Evolutionary conservation across 2,329 filamentous ascomycete species (phyloP).

Genomic region (Metarhizium humberi): DNA sequence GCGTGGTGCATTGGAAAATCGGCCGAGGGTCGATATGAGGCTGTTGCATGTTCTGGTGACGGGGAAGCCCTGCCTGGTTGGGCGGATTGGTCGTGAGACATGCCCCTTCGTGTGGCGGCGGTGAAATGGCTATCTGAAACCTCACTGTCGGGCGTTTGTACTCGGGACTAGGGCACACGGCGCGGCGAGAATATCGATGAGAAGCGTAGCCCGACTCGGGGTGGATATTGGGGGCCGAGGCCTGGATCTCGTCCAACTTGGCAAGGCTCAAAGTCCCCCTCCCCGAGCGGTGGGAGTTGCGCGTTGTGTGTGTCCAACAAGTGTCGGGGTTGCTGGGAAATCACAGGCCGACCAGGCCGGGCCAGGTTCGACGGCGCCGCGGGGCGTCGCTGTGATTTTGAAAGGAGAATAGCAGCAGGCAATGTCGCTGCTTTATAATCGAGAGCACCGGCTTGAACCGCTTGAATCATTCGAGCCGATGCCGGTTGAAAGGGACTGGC

Average conservation of each 20-base stretch:
- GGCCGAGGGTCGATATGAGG: conserved; percentile 23
- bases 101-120: conserved; percentile 21
- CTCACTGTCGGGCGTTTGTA: background rate
- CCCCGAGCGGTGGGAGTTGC: conserved; percentile 3
- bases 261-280: conserved; percentile 1
- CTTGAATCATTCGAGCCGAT: conserved; percentile 5
- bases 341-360: conserved; percentile 2
- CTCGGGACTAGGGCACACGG: background rate
- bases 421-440: background rate
- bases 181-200: background rate
- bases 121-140: background rate
- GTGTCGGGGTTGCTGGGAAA: background rate
- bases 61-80: conserved; percentile 19
- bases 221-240: background rate
- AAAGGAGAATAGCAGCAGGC: background rate
- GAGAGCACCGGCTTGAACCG: background rate
- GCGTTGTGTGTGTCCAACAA: background rate
- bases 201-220: background rate
- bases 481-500: conserved; percentile 17
- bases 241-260: background rate
- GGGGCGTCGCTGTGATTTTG: background rate
- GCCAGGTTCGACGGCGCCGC: background rate
- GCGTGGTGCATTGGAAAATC: conserved; percentile 22
- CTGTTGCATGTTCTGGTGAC: conserved; percentile 26
- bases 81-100: conserved; percentile 42